phyloP scores from a whole-genome alignment of 2,329 filamentous ascomycete species.

The Trichoderma sp. region DNA sequence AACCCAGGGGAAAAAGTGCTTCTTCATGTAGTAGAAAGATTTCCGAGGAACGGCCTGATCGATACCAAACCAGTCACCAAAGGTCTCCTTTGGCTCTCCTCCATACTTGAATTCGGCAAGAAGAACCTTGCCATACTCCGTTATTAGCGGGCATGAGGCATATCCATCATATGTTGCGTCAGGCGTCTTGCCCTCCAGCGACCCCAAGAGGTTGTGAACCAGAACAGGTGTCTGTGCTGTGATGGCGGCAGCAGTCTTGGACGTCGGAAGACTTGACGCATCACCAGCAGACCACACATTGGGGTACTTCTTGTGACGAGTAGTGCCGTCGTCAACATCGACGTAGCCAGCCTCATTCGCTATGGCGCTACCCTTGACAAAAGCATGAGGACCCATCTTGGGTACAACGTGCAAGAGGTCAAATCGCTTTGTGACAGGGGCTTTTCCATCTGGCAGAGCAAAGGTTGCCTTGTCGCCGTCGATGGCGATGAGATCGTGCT shows the following conservation, averaged over 20 bases:
- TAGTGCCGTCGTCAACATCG: constrained; percentile 58
- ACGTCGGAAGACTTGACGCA: constrained; percentile 62
- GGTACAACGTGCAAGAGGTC: constrained; percentile 61
- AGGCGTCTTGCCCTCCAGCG: constrained; percentile 50
- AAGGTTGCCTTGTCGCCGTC: constrained; percentile 59
- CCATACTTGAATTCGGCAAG: constrained; percentile 70
- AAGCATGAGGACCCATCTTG: constrained; percentile 62
- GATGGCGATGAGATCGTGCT: constrained; percentile 59
- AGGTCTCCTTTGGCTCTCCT: constrained; percentile 65
- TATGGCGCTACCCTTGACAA: constrained; percentile 56
- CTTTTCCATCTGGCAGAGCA: constrained; percentile 47
- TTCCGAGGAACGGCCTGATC: constrained; percentile 61
- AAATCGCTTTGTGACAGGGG: constrained; percentile 52
- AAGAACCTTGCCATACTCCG: constrained; percentile 64
- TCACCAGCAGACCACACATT: constrained; percentile 65
- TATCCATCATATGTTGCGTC: constrained; percentile 57
- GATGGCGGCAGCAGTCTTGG: constrained; percentile 59
- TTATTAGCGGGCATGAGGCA: constrained; percentile 58
- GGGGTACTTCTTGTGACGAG: constrained; percentile 56
- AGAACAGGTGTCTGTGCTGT: constrained; percentile 56
- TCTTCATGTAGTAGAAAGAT: constrained; percentile 66
- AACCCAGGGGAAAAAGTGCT: constrained; percentile 70
- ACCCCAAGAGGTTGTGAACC: constrained; percentile 51
- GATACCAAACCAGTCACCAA: constrained; percentile 56
- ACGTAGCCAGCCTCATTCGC: constrained; percentile 61